Evolutionary conservation across 441 rosid genomes (phyloP), one percentile per base, ranked within the genome.

Genomic region (Populus hybrid): DNA sequence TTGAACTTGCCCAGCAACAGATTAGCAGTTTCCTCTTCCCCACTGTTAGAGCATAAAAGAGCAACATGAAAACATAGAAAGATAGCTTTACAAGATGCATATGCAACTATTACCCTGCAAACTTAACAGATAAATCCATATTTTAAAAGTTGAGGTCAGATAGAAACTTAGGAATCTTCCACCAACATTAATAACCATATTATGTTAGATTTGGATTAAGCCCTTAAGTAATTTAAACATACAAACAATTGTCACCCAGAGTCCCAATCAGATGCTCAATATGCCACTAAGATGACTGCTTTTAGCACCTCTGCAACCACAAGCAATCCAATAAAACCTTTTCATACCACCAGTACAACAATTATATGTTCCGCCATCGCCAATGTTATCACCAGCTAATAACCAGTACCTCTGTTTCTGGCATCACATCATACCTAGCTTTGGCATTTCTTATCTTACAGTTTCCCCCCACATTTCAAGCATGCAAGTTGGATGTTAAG

Each of bases 1-100:
- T 95, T 95, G 86, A 95, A 95, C 89, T 94, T 95, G 70, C 92
- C 91, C 28, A 95, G 90, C 86, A 95, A 89, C 82, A 90, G 81
- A 50, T 92, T 79, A 56, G 91, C 97, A 68, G 92, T 89, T 84
- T 91, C 97, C 83, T 86, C 87, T 84, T 94, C 99, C 73, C 98
- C 98, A 72, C 99, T 95, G 90, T 75, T 68, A 73, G 31, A 40
- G 77, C 72, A 82, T 36, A 71, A 12, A 73, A 35, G 21, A 79
- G 28, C 68, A 73, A 70, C 9, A 75, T 70, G 14, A 80, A n/a
- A 79, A 73, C 33, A 7, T n/a, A 24, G 56, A 68, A 9, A 65
- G 35, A 21, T 72, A 45, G 16, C 12, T 36, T n/a, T 33, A 42
- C 1, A 38, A 21, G 45, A 31, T 64, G 76, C 65, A 69, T 74